Evolutionary conservation across 768 basidiomycete genomes (phyloP).

Genomic region (Suillus luteus): DNA sequence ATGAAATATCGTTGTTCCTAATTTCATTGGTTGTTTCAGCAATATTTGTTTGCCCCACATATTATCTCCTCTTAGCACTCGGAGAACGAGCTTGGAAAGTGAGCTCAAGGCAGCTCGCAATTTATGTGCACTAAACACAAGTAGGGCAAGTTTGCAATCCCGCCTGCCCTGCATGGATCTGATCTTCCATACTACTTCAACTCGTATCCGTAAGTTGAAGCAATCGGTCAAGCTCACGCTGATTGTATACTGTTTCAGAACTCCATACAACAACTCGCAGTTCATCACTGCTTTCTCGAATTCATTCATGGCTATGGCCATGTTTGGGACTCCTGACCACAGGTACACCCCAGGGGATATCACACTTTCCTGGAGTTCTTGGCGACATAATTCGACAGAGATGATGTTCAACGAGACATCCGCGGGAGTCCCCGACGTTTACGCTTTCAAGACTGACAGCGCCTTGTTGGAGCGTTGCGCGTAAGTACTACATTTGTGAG

Average conservation of each 20-base stretch:
- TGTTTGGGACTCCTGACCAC: slow-evolving; percentile 25
- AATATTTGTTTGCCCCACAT: slow-evolving; percentile 28
- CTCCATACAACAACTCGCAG: slow-evolving; percentile 27
- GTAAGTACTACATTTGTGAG: slow-evolving; percentile 21
- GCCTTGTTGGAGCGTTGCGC: slow-evolving; percentile 40
- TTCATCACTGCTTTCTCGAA: slow-evolving; percentile 32
- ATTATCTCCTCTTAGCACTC: slow-evolving; percentile 26
- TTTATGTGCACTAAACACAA: slow-evolving; percentile 18
- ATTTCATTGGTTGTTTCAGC: slow-evolving; percentile 19
- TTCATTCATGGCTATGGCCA: slow-evolving; percentile 28
- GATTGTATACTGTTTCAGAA: neutral
- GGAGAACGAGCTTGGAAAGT: slow-evolving; percentile 30
- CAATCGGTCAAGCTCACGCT: neutral
- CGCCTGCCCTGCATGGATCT: slow-evolving; percentile 32
- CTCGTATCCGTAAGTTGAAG: slow-evolving; percentile 28
- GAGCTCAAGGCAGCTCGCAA: slow-evolving; percentile 25
- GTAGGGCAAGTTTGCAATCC: slow-evolving; percentile 35
- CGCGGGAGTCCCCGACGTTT: slow-evolving; percentile 33
- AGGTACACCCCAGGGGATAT: slow-evolving; percentile 21
- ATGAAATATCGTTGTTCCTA: neutral
- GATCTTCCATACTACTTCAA: slow-evolving; percentile 46
- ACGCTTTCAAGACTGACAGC: slow-evolving; percentile 30
- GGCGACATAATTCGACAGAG: slow-evolving; percentile 30
- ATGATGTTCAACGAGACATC: slow-evolving; percentile 47
- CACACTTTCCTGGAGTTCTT: slow-evolving; percentile 25